These are phyloP conservation scores for Trichoderma koningiopsis DNA, from an alignment of 2,329 filamentous ascomycete species.

Conservation along the genomic window DNA sequence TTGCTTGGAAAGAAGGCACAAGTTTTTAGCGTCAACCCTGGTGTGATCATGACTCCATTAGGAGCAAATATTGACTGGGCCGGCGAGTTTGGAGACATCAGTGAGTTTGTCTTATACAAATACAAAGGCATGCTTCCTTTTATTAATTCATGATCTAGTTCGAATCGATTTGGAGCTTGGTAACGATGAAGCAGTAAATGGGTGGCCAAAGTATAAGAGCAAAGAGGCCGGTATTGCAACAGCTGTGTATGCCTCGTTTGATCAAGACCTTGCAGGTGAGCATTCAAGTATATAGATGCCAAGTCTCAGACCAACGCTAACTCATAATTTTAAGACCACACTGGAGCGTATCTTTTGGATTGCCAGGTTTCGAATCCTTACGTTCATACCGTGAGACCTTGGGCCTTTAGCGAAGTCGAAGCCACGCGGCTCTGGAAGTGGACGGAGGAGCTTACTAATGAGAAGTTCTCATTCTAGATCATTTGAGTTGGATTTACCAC, in stretches of 20 bases:
- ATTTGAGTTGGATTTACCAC: background rate
- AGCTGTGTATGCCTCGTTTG: background rate
- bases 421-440: background rate
- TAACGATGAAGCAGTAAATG: constrained; percentile 1
- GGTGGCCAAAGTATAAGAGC: constrained; percentile 7
- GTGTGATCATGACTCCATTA: background rate
- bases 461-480: background rate
- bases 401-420: background rate
- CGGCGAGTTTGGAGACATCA: background rate
- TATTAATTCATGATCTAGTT: background rate
- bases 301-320: background rate
- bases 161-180: background rate
- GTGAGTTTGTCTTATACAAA: background rate
- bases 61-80: background rate
- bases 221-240: constrained; percentile 9
- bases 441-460: background rate
- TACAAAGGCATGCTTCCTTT: background rate
- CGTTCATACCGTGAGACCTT: background rate
- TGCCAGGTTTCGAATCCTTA: background rate
- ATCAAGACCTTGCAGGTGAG: background rate
- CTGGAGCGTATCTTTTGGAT: background rate
- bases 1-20: background rate
- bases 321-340: background rate
- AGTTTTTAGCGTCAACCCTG: background rate
- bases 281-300: background rate